A percentile compares a stretch with the other conserved stretches of the same genome.
phyloP scores from a whole-genome alignment of 2,329 filamentous ascomycete species.

The Diaporthe eres region DNA sequence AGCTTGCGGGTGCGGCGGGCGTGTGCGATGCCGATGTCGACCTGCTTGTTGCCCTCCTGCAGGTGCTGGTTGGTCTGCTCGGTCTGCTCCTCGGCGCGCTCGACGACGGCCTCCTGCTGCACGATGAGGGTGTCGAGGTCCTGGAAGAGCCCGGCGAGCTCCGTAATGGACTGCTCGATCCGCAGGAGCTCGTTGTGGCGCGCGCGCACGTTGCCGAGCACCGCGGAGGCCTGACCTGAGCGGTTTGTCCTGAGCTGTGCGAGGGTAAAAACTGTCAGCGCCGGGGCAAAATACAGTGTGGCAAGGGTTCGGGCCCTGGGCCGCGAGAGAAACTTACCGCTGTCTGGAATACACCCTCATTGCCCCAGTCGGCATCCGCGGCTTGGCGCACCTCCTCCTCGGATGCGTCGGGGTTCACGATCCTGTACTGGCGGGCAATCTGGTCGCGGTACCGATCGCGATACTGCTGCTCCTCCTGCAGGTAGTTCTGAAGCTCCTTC shows the following conservation, averaged over 20 bases:
- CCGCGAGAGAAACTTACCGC: conserved; percentile 73
- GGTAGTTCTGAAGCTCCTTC: conserved; percentile 78
- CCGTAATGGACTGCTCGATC: conserved; percentile 81
- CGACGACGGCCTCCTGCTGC: conserved; percentile 76
- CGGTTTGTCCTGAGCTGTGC: conserved; percentile 82
- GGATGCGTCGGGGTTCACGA: conserved; percentile 85
- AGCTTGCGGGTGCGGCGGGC: conserved; percentile 78
- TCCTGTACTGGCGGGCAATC: conserved; percentile 84
- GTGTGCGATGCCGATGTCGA: conserved; percentile 76
- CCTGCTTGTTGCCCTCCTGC: conserved; percentile 77
- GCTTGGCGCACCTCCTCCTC: conserved; percentile 80
- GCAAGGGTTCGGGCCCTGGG: not conserved
- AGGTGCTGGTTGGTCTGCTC: conserved; percentile 76
- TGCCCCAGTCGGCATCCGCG: conserved; percentile 78
- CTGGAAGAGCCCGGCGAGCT: conserved; percentile 79
- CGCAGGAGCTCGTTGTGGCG: conserved; percentile 87
- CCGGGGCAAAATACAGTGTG: not conserved
- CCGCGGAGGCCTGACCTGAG: conserved; percentile 78
- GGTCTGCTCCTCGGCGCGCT: conserved; percentile 75
- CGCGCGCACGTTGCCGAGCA: conserved; percentile 83
- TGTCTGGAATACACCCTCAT: conserved; percentile 86
- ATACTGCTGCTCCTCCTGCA: conserved; percentile 80
- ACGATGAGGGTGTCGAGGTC: conserved; percentile 82
- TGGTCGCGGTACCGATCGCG: conserved; percentile 81
- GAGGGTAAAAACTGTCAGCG: not conserved